Conservation (phyloP, 345 rosid species). For the Euphorbia tirucalli region DNA sequence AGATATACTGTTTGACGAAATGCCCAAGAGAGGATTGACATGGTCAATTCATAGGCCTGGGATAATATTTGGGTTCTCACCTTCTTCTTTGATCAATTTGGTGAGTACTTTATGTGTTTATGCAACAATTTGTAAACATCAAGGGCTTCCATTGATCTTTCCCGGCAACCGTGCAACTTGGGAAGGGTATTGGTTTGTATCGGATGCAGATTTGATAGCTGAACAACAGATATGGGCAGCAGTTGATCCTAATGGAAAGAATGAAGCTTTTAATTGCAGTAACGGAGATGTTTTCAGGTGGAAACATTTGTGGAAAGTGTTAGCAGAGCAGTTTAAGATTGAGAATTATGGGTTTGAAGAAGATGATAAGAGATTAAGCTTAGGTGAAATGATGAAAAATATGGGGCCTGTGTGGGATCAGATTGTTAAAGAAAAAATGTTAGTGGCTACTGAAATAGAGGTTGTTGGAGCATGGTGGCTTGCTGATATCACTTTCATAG, state of each 20-base stretch:
- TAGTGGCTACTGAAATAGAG: neutral
- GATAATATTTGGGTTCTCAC: constrained; percentile 70
- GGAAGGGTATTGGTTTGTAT: constrained; percentile 45
- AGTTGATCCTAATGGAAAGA: constrained; percentile 53
- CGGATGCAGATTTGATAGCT: constrained; percentile 68
- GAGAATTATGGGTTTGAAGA: constrained; percentile 64
- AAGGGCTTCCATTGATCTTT: constrained; percentile 50
- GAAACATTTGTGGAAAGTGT: constrained; percentile 73
- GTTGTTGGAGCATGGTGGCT: neutral
- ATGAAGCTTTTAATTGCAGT: constrained; percentile 67
- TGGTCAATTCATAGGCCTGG: constrained; percentile 71
- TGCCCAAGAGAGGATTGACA: constrained; percentile 38
- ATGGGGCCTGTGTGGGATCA: neutral
- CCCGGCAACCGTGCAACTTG: constrained; percentile 56
- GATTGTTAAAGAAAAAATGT: neutral
- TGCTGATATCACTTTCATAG: neutral
- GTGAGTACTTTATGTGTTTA: constrained; percentile 59
- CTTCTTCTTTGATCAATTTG: constrained; percentile 58
- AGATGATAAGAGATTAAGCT: constrained; percentile 19
- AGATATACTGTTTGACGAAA: constrained; percentile 58
- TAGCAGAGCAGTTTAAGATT: constrained; percentile 78
- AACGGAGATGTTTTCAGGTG: constrained; percentile 77
- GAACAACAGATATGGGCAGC: constrained; percentile 91
- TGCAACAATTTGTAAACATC: constrained; percentile 73
- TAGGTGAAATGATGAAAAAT: neutral